These are phyloP conservation scores for Gautieria morchelliformis DNA, from an alignment of 768 basidiomycete species.

Conservation along the genomic window DNA sequence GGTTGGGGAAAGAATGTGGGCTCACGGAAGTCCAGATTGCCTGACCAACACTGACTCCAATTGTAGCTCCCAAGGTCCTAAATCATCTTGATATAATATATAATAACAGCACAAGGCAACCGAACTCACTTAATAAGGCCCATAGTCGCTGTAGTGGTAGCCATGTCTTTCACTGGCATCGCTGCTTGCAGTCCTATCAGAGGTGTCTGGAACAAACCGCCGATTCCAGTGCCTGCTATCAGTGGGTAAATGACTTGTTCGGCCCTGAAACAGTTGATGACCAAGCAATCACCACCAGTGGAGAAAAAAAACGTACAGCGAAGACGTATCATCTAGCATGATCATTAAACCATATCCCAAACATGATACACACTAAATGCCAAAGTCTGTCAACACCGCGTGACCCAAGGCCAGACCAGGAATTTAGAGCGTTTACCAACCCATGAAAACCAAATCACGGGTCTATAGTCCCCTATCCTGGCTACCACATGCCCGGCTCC, in stretches of 20 bases:
- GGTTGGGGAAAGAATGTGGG: not conserved
- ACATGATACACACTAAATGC: not conserved
- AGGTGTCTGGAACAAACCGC: slow-evolving; percentile 41
- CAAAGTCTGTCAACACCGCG: not conserved
- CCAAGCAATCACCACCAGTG: not conserved
- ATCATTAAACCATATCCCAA: no score
- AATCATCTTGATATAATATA: slow-evolving; percentile 49
- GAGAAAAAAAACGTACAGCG: slow-evolving; percentile 14
- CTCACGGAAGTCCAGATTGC: no score
- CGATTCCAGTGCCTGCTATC: slow-evolving; percentile 25
- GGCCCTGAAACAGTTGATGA: slow-evolving; percentile 14
- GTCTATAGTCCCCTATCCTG: slow-evolving; percentile 21
- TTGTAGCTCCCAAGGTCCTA: slow-evolving; percentile 49
- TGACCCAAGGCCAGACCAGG: slow-evolving; percentile 11
- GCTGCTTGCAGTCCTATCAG: slow-evolving; percentile 72
- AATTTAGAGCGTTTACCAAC: slow-evolving; percentile 1
- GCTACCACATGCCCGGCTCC: slow-evolving; percentile 20
- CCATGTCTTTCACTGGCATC: no score
- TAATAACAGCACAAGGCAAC: slow-evolving; percentile 19
- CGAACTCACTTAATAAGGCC: slow-evolving; percentile 45
- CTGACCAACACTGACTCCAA: no score
- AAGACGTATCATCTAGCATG: no score
- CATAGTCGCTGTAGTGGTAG: slow-evolving; percentile 56
- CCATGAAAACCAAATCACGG: slow-evolving; percentile 20
- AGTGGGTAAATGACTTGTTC: slow-evolving; percentile 24